These are phyloP conservation scores for Citrus mangshanensis DNA, from an alignment of 345 rosid species.

Conservation along the genomic window DNA sequence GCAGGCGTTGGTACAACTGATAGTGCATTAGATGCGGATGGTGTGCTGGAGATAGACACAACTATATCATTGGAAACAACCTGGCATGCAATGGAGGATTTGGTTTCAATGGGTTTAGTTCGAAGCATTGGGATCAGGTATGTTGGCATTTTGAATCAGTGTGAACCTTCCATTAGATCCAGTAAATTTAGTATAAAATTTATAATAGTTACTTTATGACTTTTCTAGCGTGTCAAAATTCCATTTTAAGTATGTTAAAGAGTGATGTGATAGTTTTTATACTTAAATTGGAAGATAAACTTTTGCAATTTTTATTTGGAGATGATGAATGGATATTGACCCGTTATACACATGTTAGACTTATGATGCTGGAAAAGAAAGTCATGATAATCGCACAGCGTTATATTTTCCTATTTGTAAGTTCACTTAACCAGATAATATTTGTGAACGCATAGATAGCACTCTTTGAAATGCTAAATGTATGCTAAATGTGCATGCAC, in stretches of 20 bases:
- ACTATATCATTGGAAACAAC: constrained; percentile 76
- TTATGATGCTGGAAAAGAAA: not conserved
- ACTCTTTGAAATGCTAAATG: not conserved
- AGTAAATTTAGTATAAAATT: not conserved
- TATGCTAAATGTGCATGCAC: not conserved
- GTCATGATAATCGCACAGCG: not conserved
- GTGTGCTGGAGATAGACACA: constrained; percentile 77
- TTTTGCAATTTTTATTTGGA: not conserved
- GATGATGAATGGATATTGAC: not conserved
- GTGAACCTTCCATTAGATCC: not conserved
- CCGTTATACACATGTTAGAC: not conserved
- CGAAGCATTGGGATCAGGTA: constrained; percentile 89
- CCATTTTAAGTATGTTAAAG: not conserved
- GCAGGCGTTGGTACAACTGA: constrained; percentile 71
- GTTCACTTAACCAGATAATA: not conserved
- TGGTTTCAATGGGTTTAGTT: constrained; percentile 76
- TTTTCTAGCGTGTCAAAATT: not conserved
- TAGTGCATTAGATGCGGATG: constrained; percentile 74
- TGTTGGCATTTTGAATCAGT: not conserved
- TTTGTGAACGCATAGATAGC: not conserved
- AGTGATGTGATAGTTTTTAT: not conserved
- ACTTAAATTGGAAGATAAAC: not conserved
- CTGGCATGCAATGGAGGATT: constrained; percentile 91
- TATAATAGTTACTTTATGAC: not conserved
- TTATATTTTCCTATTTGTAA: not conserved